Base-by-base conservation (phyloP, 73 alveolate species). In the Blepharisma japonicum region DNA sequence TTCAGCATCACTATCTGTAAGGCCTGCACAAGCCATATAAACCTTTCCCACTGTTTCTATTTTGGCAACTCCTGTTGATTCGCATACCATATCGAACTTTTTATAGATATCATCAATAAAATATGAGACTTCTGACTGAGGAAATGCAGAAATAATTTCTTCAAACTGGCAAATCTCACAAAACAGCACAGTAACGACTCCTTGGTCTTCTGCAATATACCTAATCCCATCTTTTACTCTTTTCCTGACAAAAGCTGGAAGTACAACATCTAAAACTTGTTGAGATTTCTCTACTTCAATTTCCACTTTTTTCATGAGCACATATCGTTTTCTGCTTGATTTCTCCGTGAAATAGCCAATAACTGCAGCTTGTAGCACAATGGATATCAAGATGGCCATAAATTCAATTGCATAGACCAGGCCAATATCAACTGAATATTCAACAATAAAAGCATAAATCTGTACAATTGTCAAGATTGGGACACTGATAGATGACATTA, bases 151-250 rank as follows among this genome's bases (percentile, higher is more conserved):
- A 39, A 91, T 87, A 1, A 91, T 83, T 20, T 91, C 72, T 66
- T 91, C 97, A 68, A 91, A 91, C 42, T 91, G 85, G 7, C 53
- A 68, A 45, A 91, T 87, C 55, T 91, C 97, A 71, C 92, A 84
- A 61, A 91, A 91, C 0, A 87, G 51, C n/a, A 91, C 79, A 14
- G 94, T 68, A 25, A 88, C 97, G 45, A 72, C 83, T 6, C 83
- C 83, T 18, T 81, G 53, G 70, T 91, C 92, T 25, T 89, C 97
- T n/a, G 92, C 81, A 53, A 89, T 81, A 56, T 80, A 78, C 47
- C 89, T 71, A 51, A 82, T 55, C 6, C 96, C 96, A n/a, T 81
- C 54, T 51, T 84, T 77, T 38, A 89, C 76, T 61, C 90, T 81
- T 56, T 89, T 93, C 55, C 91, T 72, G 27, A 89, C 91, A 53